These are phyloP conservation scores for Mallotus repandus DNA, from an alignment of 441 rosid species.

Conservation along the genomic window DNA sequence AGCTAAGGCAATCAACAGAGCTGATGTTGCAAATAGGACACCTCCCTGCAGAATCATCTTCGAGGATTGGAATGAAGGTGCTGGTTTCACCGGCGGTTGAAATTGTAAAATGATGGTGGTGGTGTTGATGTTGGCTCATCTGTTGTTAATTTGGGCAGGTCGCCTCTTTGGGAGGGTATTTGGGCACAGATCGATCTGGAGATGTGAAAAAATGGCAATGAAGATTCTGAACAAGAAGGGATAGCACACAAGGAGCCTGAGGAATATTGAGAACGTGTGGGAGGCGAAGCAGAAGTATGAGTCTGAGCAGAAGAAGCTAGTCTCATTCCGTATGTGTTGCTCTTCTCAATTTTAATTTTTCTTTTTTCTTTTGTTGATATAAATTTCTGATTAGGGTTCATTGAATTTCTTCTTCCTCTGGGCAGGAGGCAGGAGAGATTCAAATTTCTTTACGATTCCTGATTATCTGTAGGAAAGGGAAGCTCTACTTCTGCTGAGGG, in stretches of 20 bases:
- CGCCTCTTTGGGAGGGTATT: no score
- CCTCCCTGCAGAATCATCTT: no score
- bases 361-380: no score
- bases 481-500: constrained; percentile 44
- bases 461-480: constrained; percentile 75
- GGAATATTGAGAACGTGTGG: constrained; percentile 96
- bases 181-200: not conserved
- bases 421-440: constrained; percentile 86
- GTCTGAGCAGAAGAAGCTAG: constrained; percentile 92
- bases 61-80: no score
- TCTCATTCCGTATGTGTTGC: constrained; percentile 64
- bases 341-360: not conserved
- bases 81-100: no score
- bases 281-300: constrained; percentile 95
- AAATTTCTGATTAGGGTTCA: constrained; percentile 15
- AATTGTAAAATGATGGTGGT: no score
- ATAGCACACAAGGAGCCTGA: constrained; percentile 94
- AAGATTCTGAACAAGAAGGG: constrained; percentile 98
- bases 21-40: no score
- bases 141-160: no score
- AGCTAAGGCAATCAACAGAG: no score
- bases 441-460: constrained; percentile 88
- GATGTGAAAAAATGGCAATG: constrained; percentile 56
- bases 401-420: no score
- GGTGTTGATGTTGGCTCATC: no score